Base-by-base conservation (phyloP, 1,139 yeast species). In the Suhomyces bribrorum region DNA sequence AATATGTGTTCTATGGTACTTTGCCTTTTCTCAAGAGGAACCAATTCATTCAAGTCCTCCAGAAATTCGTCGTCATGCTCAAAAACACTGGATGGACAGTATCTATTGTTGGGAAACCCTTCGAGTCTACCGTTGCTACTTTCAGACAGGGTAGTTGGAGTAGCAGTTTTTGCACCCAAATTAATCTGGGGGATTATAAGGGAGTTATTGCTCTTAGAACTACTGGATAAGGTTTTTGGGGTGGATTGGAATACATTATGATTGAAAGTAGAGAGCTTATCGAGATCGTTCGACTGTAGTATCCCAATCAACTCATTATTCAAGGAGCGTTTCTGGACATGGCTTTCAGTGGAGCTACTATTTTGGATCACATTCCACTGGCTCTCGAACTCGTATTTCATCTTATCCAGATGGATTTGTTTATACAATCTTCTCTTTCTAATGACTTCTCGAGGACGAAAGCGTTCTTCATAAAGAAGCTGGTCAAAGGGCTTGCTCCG, bases 401-500 rank as follows among this genome's bases (percentile, higher is more conserved):
- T 13, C 13, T 20, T 25, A 6, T 18, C 30, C 13, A 23, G 13
- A 5, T 29, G 23, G 13, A 37, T 34, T 16, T 24, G 27, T 25
- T 38, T 38, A 24, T 23, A 34, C 15, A 34, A 24, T 9, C 31
- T 38, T 24, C 41, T 18, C 20, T 38, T 38, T 4, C 17, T 15
- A 5, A 32, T 34, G 5, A 34, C 32, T 11, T 27, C 26, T 12
- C 20, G 22, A 3, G 34, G 32, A 5, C 26, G 23, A 5, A 24
- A 9, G 5, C 12, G 12, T 18, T 38, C 47, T 14, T 45, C 38
- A 9, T 22, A 11, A 14, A 35, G 15, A 3, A 49, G 32, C 5
- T 25, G 29, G 4, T 32, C 33, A 24, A 49, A 45, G 31, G 50
- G 56, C 25, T 31, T 34, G 36, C 45, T 41, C 34, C 56, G 39